phyloP scores from a whole-genome alignment of 257 asterid genomes.

The Solanum commersonii region DNA sequence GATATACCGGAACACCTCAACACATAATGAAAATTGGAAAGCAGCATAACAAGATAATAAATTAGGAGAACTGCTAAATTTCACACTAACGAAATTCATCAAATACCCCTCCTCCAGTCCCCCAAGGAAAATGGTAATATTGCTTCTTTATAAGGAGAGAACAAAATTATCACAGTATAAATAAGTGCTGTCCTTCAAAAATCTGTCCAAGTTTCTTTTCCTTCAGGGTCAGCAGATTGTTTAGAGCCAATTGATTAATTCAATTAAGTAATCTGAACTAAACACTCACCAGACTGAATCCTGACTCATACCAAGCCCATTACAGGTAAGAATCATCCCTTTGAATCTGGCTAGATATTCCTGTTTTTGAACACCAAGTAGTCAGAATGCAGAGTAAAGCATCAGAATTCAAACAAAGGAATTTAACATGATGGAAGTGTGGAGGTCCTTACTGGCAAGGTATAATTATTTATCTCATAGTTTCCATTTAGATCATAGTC shows the following conservation, averaged over 20 bases:
- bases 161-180: neutral
- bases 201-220: neutral
- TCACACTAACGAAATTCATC: neutral
- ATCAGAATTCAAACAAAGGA: conserved; percentile 3
- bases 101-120: neutral
- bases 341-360: conserved; percentile 65
- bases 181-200: neutral
- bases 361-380: conserved; percentile 10
- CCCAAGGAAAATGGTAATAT: neutral
- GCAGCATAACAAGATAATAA: neutral
- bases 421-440: neutral
- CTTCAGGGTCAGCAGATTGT: neutral
- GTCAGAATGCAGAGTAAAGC: neutral
- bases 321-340: conserved; percentile 63
- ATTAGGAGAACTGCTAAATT: neutral
- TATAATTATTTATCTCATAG: conserved; percentile 51
- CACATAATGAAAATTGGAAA: neutral
- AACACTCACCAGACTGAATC: conserved; percentile 36
- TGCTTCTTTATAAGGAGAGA: neutral
- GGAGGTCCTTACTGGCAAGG: conserved; percentile 37
- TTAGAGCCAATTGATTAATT: neutral
- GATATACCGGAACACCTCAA: neutral
- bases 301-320: conserved; percentile 60
- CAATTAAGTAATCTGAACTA: neutral
- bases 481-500: conserved; percentile 58